phyloP scores from a whole-genome alignment of 2,329 filamentous ascomycete genomes.

The Sporothrix schenckii region DNA sequence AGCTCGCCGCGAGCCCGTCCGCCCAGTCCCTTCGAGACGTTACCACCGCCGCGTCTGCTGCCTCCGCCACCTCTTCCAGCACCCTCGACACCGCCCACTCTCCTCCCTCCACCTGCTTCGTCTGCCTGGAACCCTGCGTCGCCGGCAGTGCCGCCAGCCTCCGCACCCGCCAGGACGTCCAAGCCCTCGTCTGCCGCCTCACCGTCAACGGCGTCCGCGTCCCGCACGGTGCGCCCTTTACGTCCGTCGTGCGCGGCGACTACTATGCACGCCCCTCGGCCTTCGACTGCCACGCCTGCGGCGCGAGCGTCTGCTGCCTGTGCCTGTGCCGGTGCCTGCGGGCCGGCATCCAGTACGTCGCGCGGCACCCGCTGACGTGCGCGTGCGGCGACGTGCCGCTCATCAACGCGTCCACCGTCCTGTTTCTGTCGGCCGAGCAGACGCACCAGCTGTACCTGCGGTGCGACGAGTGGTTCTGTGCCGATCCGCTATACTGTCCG shows the following conservation, averaged over 20 bases:
- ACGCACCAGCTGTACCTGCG: not conserved
- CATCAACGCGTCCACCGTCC: slow-evolving; percentile 1
- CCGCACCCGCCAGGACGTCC: slow-evolving; percentile 2
- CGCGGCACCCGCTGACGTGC: slow-evolving; percentile 14
- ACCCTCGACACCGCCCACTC: too few relatives aligned
- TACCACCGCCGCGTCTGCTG: not conserved
- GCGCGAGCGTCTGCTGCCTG: not conserved
- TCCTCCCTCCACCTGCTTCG: not conserved
- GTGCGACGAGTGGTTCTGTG: slow-evolving; percentile 21
- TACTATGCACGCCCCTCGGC: slow-evolving; percentile 17
- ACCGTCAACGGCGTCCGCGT: slow-evolving; percentile 25
- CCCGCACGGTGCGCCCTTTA: not conserved
- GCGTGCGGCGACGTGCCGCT: slow-evolving; percentile 1
- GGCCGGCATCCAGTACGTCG: slow-evolving; percentile 2
- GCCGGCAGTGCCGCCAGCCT: not conserved
- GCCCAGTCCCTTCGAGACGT: not conserved
- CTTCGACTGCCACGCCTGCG: slow-evolving; percentile 3
- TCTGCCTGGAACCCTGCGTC: slow-evolving; percentile 12
- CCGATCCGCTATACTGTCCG: slow-evolving; percentile 21
- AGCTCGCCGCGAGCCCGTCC: not conserved
- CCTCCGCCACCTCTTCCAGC: not conserved
- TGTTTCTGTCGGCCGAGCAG: slow-evolving; percentile 4
- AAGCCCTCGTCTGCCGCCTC: slow-evolving; percentile 10
- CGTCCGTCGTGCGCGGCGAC: slow-evolving; percentile 10
- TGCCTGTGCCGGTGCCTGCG: slow-evolving; percentile 10